Conservation (phyloP, 345 rosid genomes). For the Camelina neglecta region DNA sequence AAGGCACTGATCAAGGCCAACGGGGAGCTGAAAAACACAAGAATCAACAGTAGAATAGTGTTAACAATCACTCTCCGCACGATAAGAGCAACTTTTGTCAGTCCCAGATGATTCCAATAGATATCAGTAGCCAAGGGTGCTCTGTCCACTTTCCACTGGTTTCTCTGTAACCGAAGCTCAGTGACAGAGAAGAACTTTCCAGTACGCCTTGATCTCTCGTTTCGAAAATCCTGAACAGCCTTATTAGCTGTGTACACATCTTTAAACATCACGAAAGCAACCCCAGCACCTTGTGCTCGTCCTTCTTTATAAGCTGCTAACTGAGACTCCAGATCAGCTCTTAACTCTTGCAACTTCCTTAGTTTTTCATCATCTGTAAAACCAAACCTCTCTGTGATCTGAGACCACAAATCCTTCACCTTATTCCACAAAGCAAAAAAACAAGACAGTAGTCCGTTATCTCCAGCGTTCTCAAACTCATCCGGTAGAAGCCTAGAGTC, state of each 20-base stretch:
- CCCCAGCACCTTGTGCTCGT: slow-evolving; percentile 84
- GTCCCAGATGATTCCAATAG: slow-evolving; percentile 95
- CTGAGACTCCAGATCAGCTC: slow-evolving; percentile 75
- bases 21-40: slow-evolving; percentile 93
- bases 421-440: slow-evolving; percentile 47
- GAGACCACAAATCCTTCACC: slow-evolving; percentile 52
- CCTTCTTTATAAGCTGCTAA: slow-evolving; percentile 79
- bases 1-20: slow-evolving; percentile 86
- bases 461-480: slow-evolving; percentile 49
- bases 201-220: slow-evolving; percentile 73
- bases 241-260: slow-evolving; percentile 96
- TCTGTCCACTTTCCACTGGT: slow-evolving; percentile 97
- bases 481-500: slow-evolving; percentile 75
- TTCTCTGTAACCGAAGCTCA: slow-evolving; percentile 88
- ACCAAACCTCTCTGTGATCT: slow-evolving; percentile 55
- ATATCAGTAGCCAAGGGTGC: slow-evolving; percentile 96
- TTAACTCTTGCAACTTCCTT: slow-evolving; percentile 73
- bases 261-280: slow-evolving; percentile 90
- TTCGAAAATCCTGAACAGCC: slow-evolving; percentile 83
- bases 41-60: slow-evolving; percentile 77
- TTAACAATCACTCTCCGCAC: slow-evolving; percentile 80
- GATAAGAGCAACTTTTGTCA: slow-evolving; percentile 71
- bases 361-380: slow-evolving; percentile 73
- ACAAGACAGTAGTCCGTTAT: slow-evolving; percentile 41
- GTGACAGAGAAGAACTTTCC: slow-evolving; percentile 88